These are phyloP conservation scores for Dysphania ambrosioides DNA, from an alignment of 148 eudicot genomes.

Conservation along the genomic window DNA sequence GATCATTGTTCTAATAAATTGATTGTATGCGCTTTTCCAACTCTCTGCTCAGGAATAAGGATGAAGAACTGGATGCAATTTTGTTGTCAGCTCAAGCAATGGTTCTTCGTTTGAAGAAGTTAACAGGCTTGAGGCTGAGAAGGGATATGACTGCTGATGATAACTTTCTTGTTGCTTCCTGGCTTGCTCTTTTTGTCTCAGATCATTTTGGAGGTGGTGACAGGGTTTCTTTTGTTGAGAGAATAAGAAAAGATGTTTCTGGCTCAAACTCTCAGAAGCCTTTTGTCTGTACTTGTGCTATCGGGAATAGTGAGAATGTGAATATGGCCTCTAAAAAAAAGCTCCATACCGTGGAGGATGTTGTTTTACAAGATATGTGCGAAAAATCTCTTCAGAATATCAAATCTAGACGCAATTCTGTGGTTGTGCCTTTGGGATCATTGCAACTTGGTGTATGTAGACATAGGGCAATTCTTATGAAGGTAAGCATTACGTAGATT, in stretches of 20 bases:
- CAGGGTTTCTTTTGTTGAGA: constrained; percentile 55
- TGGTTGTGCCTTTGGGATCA: constrained; percentile 77
- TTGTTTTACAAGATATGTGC: constrained; percentile 54
- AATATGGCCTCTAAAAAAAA: constrained; percentile 33
- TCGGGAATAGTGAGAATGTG: constrained; percentile 50
- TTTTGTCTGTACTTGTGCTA: constrained; percentile 83
- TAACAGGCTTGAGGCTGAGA: constrained; percentile 40
- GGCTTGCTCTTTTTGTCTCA: constrained; percentile 96
- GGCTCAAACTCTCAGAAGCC: constrained; percentile 82
- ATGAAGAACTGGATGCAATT: constrained; percentile 75
- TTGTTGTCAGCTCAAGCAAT: constrained; percentile 62
- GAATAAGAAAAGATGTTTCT: constrained; percentile 66
- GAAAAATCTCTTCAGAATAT: constrained; percentile 63
- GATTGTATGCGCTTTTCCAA: background rate
- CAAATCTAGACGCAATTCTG: constrained; percentile 62
- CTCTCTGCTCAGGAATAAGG: constrained; percentile 50
- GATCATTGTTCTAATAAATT: background rate
- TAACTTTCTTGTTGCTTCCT: constrained; percentile 69
- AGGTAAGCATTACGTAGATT: constrained; percentile 41
- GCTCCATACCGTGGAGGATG: constrained; percentile 45
- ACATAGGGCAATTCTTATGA: constrained; percentile 89
- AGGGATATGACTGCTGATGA: constrained; percentile 38
- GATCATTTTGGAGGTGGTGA: constrained; percentile 97
- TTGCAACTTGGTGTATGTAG: constrained; percentile 89
- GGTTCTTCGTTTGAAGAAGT: constrained; percentile 54